Conservation (phyloP, 495 filamentous ascomycete genomes). For the Xylaria sp. region DNA sequence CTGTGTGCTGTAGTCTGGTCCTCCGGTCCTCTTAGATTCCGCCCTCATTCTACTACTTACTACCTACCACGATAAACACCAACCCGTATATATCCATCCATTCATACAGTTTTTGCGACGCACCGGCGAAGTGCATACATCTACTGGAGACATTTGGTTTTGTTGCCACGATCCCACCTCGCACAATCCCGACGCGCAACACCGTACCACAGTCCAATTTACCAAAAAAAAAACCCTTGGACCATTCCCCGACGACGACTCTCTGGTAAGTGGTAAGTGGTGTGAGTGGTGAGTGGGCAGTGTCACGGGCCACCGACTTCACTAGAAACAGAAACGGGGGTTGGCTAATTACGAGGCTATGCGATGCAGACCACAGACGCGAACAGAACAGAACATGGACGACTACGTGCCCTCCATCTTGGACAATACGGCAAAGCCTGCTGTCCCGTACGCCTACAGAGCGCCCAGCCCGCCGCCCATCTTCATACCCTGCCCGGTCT, state of each 20-base stretch:
- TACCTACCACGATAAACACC: background rate
- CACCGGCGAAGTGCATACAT: background rate
- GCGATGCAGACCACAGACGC: background rate
- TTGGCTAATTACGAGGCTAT: background rate
- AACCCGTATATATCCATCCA: background rate
- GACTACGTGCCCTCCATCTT: background rate
- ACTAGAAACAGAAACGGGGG: too few species aligned
- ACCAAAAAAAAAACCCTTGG: background rate
- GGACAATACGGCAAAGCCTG: constrained; percentile 24
- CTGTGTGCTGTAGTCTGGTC: background rate
- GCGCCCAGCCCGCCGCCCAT: constrained; percentile 56
- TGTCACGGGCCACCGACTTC: too few species aligned
- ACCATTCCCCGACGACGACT: background rate
- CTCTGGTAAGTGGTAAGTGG: background rate
- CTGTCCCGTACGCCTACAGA: constrained; percentile 40
- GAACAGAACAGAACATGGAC: background rate
- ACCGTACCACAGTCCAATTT: background rate
- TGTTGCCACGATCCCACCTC: background rate
- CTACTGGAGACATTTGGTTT: background rate
- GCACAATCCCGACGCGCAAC: background rate
- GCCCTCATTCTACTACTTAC: background rate
- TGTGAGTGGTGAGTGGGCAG: too few species aligned
- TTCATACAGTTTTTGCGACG: background rate
- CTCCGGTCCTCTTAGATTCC: background rate
- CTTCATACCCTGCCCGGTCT: constrained; percentile 40